phyloP scores from a whole-genome alignment of 2,329 filamentous ascomycete species.

The Mycosphaerella arachidis region DNA sequence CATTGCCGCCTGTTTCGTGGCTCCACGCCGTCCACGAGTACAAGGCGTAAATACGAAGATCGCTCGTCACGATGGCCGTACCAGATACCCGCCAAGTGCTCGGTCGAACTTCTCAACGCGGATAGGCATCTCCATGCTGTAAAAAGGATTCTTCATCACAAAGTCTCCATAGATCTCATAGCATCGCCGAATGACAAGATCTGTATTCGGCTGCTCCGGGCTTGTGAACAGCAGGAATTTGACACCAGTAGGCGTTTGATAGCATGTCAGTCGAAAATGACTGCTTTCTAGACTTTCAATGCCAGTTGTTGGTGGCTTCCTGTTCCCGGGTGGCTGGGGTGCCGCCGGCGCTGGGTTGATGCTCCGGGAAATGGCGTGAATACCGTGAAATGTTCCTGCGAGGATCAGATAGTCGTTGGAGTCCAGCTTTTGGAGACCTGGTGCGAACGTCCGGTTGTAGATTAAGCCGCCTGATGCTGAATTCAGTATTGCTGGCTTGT shows the following conservation, averaged over 20 bases:
- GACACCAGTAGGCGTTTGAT: conserved; percentile 86
- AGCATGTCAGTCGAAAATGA: conserved; percentile 93
- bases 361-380: conserved; percentile 60
- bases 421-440: conserved; percentile 78
- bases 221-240: conserved; percentile 97
- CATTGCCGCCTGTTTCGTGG: neutral
- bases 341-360: conserved; percentile 40
- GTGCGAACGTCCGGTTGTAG: conserved; percentile 91
- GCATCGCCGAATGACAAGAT: conserved; percentile 74
- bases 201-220: conserved; percentile 78
- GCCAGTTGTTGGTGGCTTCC: conserved; percentile 60
- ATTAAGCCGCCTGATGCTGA: conserved; percentile 60
- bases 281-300: conserved; percentile 91
- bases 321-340: conserved; percentile 33
- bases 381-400: conserved; percentile 90
- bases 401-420: conserved; percentile 97
- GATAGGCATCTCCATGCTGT: conserved; percentile 95
- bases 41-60: neutral
- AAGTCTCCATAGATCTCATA: conserved; percentile 96
- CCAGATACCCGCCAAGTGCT: conserved; percentile 39
- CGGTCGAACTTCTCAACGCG: conserved; percentile 93
- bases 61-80: conserved; percentile 27
- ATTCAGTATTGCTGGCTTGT: conserved; percentile 2
- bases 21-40: too few species aligned
- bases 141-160: conserved; percentile 99